Evolutionary conservation across 2,329 filamentous ascomycete genomes (phyloP).

Genomic region (Stagonosporopsis cucurbitacearum): DNA sequence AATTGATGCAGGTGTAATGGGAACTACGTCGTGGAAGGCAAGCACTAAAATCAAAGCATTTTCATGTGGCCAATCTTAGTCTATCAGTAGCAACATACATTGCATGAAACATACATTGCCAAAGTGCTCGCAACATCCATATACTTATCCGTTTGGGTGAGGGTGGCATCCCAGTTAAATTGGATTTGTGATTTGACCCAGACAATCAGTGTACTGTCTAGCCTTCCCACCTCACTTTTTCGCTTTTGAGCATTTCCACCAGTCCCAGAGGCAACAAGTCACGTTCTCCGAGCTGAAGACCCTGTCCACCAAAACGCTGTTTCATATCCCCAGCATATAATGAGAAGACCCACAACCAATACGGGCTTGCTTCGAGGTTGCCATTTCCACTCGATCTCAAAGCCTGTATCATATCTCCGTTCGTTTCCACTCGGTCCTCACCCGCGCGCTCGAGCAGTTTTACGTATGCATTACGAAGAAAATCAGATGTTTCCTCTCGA

Average conservation of each 20-base stretch:
- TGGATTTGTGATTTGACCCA: no score
- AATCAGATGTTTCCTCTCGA: constrained; percentile 50
- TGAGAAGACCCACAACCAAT: constrained; percentile 57
- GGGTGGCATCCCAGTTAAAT: no score
- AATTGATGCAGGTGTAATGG: no score
- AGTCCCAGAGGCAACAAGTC: constrained; percentile 53
- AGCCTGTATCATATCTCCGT: constrained; percentile 24
- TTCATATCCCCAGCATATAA: constrained; percentile 52
- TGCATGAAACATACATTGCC: no score
- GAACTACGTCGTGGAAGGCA: no score
- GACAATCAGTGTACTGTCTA: background rate
- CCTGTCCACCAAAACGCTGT: constrained; percentile 47
- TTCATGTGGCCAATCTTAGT: no score
- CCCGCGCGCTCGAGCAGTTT: constrained; percentile 48
- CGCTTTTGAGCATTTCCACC: constrained; percentile 3
- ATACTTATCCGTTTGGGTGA: no score
- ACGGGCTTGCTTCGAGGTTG: constrained; percentile 31
- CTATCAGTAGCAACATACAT: no score
- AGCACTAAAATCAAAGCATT: no score
- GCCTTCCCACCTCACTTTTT: constrained; percentile 1
- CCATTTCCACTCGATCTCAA: background rate
- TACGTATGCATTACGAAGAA: constrained; percentile 47
- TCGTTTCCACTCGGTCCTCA: constrained; percentile 32
- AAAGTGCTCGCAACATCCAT: no score
- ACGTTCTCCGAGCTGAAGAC: constrained; percentile 50